Evolutionary conservation across 1,284 basidiomycete genomes (phyloP), one percentile per base, ranked within the genome.

Genomic region (Pseudozyma thailandica): DNA sequence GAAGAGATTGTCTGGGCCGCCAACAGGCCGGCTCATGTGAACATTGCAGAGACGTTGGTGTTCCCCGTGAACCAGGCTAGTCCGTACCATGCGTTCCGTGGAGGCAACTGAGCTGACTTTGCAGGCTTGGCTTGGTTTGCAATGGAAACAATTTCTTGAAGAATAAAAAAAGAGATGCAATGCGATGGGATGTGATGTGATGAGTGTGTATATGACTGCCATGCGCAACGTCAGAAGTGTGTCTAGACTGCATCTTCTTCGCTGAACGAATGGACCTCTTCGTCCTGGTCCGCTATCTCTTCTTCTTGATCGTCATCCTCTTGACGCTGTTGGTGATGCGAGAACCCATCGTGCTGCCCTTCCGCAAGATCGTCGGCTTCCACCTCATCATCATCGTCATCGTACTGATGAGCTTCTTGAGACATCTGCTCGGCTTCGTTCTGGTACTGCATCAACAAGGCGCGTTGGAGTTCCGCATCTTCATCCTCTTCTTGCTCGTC

Each of bases 1-100:
- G 94, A 98, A 84, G 93, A 98, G 84, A 95, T 99, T 78, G 93
- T 97, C 12, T 99, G 93, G 93, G 89, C 90, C 18, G 93, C 94
- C 18, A 87, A 90, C 13, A 89, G 94, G 39, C 79, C 80, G 27
- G 37, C 75, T 12, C 81, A 83, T 50, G 82, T 83, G 45, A 81
- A 83, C 41, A 58, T 82, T 30, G 81, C 82, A 26, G 62, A 72
- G 52, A 65, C 52, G 33, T 51, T 78, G 27, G 60, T 81, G 18
- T 70, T 81, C 58, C 79, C 79, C 6, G 74, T 75, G 6, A 77
- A 80, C 50, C 79, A 81, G 65, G 79, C 79, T 21, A 64, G 70
- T 31, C 77, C 78, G 8, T 80, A 74, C 54, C 78, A 80, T 50
- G 62, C 70, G 6, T 72, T 33, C 60, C 48, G 70, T 6, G 70